phyloP scores from a whole-genome alignment of 192 early-diverging fungal genomes.

The Lobosporangium transversale region DNA sequence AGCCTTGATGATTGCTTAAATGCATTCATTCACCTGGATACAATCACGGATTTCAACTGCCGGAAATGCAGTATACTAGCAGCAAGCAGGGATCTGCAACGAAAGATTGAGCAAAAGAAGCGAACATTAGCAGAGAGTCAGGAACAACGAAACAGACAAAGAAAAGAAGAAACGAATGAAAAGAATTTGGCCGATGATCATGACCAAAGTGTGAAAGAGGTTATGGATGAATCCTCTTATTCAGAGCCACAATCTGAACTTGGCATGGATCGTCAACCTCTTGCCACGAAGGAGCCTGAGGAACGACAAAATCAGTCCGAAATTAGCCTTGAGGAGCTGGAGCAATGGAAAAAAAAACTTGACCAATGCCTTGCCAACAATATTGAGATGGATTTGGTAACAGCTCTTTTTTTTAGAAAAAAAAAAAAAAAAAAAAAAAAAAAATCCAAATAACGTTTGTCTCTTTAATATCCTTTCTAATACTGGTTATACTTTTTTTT shows the following conservation, averaged over 20 bases:
- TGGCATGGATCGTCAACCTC: too few species aligned
- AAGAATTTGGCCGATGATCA: too few species aligned
- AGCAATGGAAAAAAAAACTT: constrained; percentile 46
- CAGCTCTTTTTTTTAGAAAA: too few species aligned
- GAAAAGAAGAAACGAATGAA: too few species aligned
- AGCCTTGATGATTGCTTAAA: constrained; percentile 72
- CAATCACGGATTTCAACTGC: constrained; percentile 74
- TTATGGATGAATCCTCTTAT: too few species aligned
- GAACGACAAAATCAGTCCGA: too few species aligned
- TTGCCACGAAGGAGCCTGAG: too few species aligned
- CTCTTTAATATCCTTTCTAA: neutral
- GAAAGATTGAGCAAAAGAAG: constrained; percentile 29
- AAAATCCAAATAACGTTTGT: too few species aligned
- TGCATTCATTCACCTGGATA: constrained; percentile 72
- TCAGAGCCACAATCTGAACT: too few species aligned
- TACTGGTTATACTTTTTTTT: neutral
- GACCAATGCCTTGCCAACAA: constrained; percentile 53
- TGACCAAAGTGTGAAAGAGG: too few species aligned
- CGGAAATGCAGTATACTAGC: constrained; percentile 65
- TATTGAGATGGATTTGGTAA: constrained; percentile 60
- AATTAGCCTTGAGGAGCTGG: constrained; percentile 24
- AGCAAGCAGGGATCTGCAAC: constrained; percentile 54
- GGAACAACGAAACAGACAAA: neutral
- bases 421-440: neutral
- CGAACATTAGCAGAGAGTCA: constrained; percentile 1